Conservation (phyloP, 805 yeast genomes). For the Hanseniaspora jakobsenii region DNA sequence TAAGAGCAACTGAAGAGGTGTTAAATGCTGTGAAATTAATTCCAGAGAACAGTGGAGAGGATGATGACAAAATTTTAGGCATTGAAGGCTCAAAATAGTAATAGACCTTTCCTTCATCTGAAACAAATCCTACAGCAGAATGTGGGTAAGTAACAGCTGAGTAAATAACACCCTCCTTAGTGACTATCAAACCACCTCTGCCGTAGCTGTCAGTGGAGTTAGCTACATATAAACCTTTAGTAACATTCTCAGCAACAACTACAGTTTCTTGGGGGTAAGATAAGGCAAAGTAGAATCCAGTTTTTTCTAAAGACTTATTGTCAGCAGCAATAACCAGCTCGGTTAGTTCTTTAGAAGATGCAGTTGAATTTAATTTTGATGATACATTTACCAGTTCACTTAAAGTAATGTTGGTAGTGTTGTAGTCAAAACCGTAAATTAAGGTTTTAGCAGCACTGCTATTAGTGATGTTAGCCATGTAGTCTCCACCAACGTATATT, state of each 20-base stretch:
- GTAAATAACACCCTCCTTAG: slow-evolving; percentile 21
- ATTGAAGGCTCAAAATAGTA: slow-evolving; percentile 24
- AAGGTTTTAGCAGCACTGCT: slow-evolving; percentile 13
- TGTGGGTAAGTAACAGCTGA: slow-evolving; percentile 24
- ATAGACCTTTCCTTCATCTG: slow-evolving; percentile 17
- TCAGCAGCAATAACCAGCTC: slow-evolving; percentile 21
- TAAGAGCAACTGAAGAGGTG: slow-evolving; percentile 8
- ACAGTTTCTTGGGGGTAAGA: slow-evolving; percentile 21
- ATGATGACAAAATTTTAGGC: slow-evolving; percentile 19
- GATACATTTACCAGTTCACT: slow-evolving; percentile 22
- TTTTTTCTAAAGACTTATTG: slow-evolving; percentile 21
- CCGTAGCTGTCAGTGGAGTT: slow-evolving; percentile 18
- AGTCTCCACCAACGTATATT: slow-evolving; percentile 7
- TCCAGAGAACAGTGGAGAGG: slow-evolving; percentile 21
- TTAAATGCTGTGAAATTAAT: slow-evolving; percentile 21
- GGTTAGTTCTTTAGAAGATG: slow-evolving; percentile 20
- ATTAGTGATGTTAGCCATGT: slow-evolving; percentile 7
- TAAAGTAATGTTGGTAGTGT: slow-evolving; percentile 22
- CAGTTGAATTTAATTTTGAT: slow-evolving; percentile 17
- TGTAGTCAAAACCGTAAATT: slow-evolving; percentile 17
- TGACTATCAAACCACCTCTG: slow-evolving; percentile 24
- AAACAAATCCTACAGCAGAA: slow-evolving; percentile 23
- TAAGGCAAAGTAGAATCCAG: slow-evolving; percentile 24
- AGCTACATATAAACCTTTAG: slow-evolving; percentile 21
- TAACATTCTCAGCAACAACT: slow-evolving; percentile 21